Conservation (phyloP, 2,329 filamentous ascomycete species). For the Diaporthe aspalathi region DNA sequence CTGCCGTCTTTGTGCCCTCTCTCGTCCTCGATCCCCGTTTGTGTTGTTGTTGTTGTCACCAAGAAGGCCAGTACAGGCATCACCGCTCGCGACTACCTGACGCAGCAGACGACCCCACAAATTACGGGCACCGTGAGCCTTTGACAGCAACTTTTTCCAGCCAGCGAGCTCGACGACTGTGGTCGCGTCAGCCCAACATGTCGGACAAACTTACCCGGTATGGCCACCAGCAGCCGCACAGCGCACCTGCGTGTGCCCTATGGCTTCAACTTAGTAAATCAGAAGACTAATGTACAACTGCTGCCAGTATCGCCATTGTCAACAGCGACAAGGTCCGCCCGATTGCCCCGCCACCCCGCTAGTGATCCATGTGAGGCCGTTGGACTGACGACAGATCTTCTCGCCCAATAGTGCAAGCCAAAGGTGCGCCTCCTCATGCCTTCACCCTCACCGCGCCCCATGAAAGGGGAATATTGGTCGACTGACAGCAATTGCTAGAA, state of each 20-base stretch:
- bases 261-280: conserved; percentile 39
- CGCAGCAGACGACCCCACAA: background rate
- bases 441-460: background rate
- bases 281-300: conserved; percentile 26
- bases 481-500: conserved; percentile 66
- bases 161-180: conserved; percentile 27
- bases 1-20: conserved; percentile 26
- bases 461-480: background rate
- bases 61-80: background rate
- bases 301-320: conserved; percentile 92
- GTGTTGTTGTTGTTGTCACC: conserved; percentile 29
- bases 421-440: conserved; percentile 66
- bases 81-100: background rate
- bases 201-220: conserved; percentile 96
- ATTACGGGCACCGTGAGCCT: background rate
- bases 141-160: conserved; percentile 29
- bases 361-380: conserved; percentile 28
- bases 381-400: conserved; percentile 51
- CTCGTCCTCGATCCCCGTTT: conserved; percentile 15
- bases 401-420: conserved; percentile 78
- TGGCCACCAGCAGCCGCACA: conserved; percentile 8
- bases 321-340: conserved; percentile 91
- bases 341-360: conserved; percentile 54
- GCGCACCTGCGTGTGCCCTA: background rate
- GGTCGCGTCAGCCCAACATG: conserved; percentile 63